phyloP scores from a whole-genome alignment of 768 basidiomycete genomes.

The Kwoniella mangroviensis region DNA sequence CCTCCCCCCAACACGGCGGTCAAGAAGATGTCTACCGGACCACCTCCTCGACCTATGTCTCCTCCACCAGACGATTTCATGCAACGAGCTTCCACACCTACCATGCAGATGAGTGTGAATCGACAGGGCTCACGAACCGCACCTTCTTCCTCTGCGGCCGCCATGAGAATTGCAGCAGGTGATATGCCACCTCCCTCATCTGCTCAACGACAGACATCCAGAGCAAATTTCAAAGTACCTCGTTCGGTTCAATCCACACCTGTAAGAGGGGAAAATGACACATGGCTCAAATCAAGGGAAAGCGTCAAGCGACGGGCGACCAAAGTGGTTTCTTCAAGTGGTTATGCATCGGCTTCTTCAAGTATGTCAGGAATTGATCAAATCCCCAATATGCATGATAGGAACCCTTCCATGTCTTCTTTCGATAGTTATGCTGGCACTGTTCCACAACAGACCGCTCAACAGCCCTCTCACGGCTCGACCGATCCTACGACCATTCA shows the following conservation, averaged over 20 bases:
- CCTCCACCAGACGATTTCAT: constrained; percentile 92
- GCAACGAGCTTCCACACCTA: constrained; percentile 68
- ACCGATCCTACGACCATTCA: constrained; percentile 93
- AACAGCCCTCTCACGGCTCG: constrained; percentile 56
- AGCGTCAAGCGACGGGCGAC: constrained; percentile 41
- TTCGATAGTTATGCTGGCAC: constrained; percentile 30
- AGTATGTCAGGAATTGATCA: constrained; percentile 34
- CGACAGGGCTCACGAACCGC: constrained; percentile 30
- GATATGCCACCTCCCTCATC: constrained; percentile 40
- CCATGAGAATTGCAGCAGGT: constrained; percentile 33
- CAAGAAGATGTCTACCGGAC: constrained; percentile 78
- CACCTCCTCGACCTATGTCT: constrained; percentile 86
- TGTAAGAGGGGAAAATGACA: constrained; percentile 19
- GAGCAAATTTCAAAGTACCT: constrained; percentile 24
- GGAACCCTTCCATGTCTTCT: constrained; percentile 48
- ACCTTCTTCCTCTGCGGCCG: constrained; percentile 39
- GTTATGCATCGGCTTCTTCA: constrained; percentile 35
- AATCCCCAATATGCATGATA: constrained; percentile 17
- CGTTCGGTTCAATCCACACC: constrained; percentile 31
- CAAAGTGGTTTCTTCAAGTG: constrained; percentile 39
- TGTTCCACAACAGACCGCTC: background rate
- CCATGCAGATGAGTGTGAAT: constrained; percentile 31
- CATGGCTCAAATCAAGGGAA: constrained; percentile 37
- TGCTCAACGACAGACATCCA: constrained; percentile 41
- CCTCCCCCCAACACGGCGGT: constrained; percentile 63